A percentile compares a stretch with the other conserved stretches of the same genome.
Evolutionary conservation across 1,139 yeast genomes (phyloP).

Genomic region (Pichia sp.): DNA sequence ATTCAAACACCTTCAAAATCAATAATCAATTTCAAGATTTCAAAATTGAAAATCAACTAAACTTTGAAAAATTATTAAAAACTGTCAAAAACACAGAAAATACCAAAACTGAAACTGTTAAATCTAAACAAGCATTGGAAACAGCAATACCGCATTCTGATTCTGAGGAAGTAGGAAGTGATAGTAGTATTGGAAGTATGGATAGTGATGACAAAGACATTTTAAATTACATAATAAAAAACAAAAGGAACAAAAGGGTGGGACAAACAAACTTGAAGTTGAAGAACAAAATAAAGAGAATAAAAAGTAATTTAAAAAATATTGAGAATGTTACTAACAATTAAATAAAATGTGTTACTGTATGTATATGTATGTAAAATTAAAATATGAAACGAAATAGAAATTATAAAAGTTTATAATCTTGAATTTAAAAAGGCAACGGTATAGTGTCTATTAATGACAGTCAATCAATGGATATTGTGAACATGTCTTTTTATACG

Average conservation of each 20-base stretch:
- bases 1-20: neutral
- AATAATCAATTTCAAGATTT: neutral
- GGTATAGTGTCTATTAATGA: neutral
- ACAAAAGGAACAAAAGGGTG: neutral
- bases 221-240: constrained; percentile 1
- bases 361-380: neutral
- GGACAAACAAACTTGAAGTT: neutral
- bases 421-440: neutral
- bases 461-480: constrained; percentile 2
- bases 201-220: constrained; percentile 5
- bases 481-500: constrained; percentile 25
- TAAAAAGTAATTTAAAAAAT: constrained; percentile 3
- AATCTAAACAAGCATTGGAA: too few species aligned
- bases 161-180: neutral
- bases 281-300: neutral
- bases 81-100: neutral
- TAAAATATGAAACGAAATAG: neutral
- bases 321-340: constrained; percentile 7
- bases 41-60: neutral
- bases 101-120: neutral
- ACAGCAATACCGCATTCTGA: neutral
- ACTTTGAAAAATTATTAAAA: neutral
- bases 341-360: neutral
- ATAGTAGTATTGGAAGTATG: neutral
- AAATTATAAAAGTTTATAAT: neutral